Conservation (phyloP, 768 basidiomycete genomes). For the Strobilomyces dryophilus region DNA sequence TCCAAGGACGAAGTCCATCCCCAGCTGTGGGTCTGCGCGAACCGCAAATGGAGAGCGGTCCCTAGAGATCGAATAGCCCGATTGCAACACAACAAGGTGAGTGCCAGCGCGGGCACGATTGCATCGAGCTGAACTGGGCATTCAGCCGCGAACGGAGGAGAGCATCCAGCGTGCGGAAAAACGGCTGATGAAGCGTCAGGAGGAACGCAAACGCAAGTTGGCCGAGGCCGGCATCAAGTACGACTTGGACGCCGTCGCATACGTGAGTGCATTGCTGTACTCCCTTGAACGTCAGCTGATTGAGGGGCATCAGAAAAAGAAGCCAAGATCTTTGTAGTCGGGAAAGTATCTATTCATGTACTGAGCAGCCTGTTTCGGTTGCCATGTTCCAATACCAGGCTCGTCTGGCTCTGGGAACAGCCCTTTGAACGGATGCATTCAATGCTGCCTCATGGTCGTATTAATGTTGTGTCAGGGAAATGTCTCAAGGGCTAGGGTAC, state of each 20-base stretch:
- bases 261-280: conserved; percentile 50
- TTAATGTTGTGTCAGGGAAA: not conserved
- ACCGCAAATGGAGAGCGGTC: conserved; percentile 81
- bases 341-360: not conserved
- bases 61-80: conserved; percentile 71
- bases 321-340: conserved; percentile 24
- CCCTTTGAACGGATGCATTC: not conserved
- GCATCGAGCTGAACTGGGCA: conserved; percentile 3
- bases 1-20: conserved; percentile 90
- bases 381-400: not conserved
- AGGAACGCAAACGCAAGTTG: conserved; percentile 73
- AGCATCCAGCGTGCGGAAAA: conserved; percentile 61
- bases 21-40: conserved; percentile 95
- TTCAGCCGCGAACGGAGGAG: conserved; percentile 68
- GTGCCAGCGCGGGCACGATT: not conserved
- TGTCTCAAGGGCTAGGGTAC: not conserved
- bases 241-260: conserved; percentile 74
- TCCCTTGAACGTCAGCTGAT: not conserved
- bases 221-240: conserved; percentile 82
- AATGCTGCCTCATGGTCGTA: not conserved
- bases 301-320: conserved; percentile 33
- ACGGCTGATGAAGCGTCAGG: conserved; percentile 73
- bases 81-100: conserved; percentile 79
- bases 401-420: not conserved
- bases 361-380: not conserved